Conservation (phyloP, 179 eudicot species). For the Patellifolia procumbens region DNA sequence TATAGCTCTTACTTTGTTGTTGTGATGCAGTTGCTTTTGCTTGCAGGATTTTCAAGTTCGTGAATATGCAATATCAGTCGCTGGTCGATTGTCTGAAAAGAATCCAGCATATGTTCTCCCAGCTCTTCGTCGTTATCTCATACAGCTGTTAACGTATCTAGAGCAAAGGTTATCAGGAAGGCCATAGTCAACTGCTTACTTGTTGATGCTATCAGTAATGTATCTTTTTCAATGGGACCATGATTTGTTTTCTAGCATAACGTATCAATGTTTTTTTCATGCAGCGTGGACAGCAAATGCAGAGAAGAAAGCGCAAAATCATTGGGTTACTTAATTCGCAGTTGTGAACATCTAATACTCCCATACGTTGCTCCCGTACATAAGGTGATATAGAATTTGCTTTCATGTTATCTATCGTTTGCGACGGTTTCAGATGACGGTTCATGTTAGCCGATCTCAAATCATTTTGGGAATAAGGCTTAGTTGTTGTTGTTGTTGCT, state of each 20-base stretch:
- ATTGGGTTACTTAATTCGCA: constrained; percentile 91
- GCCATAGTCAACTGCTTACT: not conserved
- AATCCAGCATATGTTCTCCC: constrained; percentile 99
- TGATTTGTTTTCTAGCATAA: not conserved
- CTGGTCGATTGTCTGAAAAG: constrained; percentile 93
- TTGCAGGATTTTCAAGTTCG: constrained; percentile 87
- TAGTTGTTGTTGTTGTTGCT: too few relatives aligned
- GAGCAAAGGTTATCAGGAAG: constrained; percentile 68
- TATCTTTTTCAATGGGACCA: not conserved
- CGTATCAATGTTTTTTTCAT: constrained; percentile 21
- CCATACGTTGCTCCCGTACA: constrained; percentile 96
- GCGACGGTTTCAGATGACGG: too few relatives aligned
- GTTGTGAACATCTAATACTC: constrained; percentile 85
- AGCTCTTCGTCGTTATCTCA: constrained; percentile 98
- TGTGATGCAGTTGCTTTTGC: constrained; percentile 20
- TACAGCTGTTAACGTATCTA: constrained; percentile 82
- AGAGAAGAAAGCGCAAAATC: constrained; percentile 98
- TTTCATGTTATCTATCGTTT: constrained; percentile 15
- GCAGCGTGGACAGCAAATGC: constrained; percentile 94
- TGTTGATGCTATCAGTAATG: not conserved
- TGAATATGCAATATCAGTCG: constrained; percentile 83
- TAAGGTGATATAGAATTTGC: constrained; percentile 53
- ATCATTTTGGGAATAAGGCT: too few relatives aligned
- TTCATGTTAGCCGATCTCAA: too few relatives aligned
- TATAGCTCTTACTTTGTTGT: not conserved